Base-by-base conservation (phyloP, 331 rosid species). In the Telfairia occidentalis region DNA sequence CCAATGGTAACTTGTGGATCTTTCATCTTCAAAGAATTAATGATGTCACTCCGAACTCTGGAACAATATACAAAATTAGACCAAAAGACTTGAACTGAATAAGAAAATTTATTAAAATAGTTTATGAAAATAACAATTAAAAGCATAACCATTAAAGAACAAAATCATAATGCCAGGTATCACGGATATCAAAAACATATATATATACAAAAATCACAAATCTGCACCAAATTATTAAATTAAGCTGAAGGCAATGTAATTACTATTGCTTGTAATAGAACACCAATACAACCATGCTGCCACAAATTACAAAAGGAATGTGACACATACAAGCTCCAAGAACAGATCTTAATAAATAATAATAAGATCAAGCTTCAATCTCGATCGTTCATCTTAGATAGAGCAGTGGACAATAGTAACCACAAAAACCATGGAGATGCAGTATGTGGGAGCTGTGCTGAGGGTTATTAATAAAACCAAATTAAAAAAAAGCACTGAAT, bases 1-100 rank as follows among this genome's bases (percentile, higher is more conserved):
- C 97, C 98, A 80, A 92, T 74, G 9, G 80, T 57, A 76, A 90
- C 79, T 61, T 77, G 85, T 67, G 97, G 98, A 79, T 86, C 83
- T 52, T 79, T 64, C 90, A 92, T 77, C 89, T 87, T 87, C 82
- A 92, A 81, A 81, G 98, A 92, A 80, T 57, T 85, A 66, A 82
- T 79, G 63, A 92, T 86, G 82, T 92, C 98, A 80, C 46, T 83
- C 76, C 87, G 90, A 76, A 90, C 97, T 91, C 98, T 92, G 80
- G 54, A 78, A 64, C 11, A 76, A 59, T 43, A 34, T 63, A 78
- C 53, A 45, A 28, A 37, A 70, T 82, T 38, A 81, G 48, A 28
- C 35, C 19, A 16, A 7, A 1, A 23, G 11, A 60, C 40, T 46
- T 26, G 23, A n/a, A 4, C 15, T 45, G 55, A 19, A 55, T 13